phyloP scores from a whole-genome alignment of 495 filamentous ascomycete species.

The Immersiella caudata region DNA sequence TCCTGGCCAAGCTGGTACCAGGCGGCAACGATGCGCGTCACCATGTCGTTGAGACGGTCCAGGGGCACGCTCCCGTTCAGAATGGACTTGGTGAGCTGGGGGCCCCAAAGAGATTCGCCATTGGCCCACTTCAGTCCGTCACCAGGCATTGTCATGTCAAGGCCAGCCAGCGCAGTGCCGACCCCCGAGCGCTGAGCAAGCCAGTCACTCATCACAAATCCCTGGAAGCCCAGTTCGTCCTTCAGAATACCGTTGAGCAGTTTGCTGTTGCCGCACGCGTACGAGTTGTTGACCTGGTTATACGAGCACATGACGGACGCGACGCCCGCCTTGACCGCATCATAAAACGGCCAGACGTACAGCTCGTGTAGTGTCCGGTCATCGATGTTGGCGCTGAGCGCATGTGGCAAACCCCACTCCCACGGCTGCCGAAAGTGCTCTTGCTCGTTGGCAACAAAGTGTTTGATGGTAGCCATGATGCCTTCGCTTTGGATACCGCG shows the following conservation, averaged over 20 bases:
- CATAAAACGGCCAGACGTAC: constrained; percentile 89
- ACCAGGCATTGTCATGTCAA: constrained; percentile 97
- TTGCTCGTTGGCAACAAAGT: constrained; percentile 76
- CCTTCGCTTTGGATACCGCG: constrained; percentile 74
- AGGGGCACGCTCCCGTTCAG: constrained; percentile 84
- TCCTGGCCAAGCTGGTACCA: constrained; percentile 94
- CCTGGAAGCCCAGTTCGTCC: constrained; percentile 93
- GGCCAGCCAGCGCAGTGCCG: constrained; percentile 73
- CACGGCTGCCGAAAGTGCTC: constrained; percentile 74
- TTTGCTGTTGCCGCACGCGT: constrained; percentile 91
- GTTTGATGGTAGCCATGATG: constrained; percentile 73
- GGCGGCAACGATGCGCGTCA: constrained; percentile 81
- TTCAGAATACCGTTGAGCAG: constrained; percentile 90
- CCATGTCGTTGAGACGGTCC: constrained; percentile 90
- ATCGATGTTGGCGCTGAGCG: constrained; percentile 79
- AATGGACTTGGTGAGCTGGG: constrained; percentile 72
- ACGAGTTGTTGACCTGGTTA: constrained; percentile 88
- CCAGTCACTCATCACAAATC: constrained; percentile 94
- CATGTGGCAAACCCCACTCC: constrained; percentile 78
- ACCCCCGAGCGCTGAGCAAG: constrained; percentile 85
- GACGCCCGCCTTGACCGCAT: constrained; percentile 84
- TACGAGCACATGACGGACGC: constrained; percentile 88
- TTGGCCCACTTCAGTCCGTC: constrained; percentile 79
- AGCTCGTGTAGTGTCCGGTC: constrained; percentile 82
- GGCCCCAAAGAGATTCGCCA: constrained; percentile 80